phyloP scores from a whole-genome alignment of 768 basidiomycete genomes.

The Antrodiella citrinella region DNA sequence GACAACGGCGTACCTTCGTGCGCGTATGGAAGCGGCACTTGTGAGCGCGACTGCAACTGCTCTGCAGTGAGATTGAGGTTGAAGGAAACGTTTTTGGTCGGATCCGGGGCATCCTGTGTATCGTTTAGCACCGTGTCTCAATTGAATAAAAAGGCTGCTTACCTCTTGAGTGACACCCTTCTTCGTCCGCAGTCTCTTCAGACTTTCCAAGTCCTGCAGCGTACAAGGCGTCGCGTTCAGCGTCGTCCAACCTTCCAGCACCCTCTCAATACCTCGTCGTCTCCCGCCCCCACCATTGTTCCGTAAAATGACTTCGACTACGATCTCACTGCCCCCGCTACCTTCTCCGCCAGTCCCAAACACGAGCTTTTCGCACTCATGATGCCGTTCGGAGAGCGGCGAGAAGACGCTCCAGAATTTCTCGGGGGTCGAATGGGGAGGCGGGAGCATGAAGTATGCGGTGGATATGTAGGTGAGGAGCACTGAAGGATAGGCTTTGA shows the following conservation, averaged over 20 bases:
- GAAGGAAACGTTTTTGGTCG: slow-evolving; percentile 71
- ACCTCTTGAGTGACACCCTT: slow-evolving; percentile 18
- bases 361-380: slow-evolving; percentile 53
- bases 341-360: slow-evolving; percentile 51
- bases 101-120: slow-evolving; percentile 36
- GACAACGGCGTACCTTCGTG: slow-evolving; percentile 62
- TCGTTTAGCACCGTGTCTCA: slow-evolving; percentile 22
- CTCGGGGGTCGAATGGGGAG: slow-evolving; percentile 46
- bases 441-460: slow-evolving; percentile 66
- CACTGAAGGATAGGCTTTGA: slow-evolving; percentile 62
- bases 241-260: slow-evolving; percentile 54
- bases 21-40: slow-evolving; percentile 84
- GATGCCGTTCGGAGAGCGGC: slow-evolving; percentile 52
- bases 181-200: slow-evolving; percentile 41
- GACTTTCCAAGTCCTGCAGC: slow-evolving; percentile 40
- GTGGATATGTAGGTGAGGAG: slow-evolving; percentile 62
- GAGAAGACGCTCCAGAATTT: slow-evolving; percentile 81
- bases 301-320: slow-evolving; percentile 54
- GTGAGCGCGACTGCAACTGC: slow-evolving; percentile 71
- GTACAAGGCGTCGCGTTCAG: slow-evolving; percentile 30
- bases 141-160: slow-evolving; percentile 2
- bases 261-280: slow-evolving; percentile 49
- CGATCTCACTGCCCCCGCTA: slow-evolving; percentile 40
- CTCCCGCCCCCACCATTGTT: slow-evolving; percentile 30
- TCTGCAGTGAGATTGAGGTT: slow-evolving; percentile 78